Evolutionary conservation across 2,329 filamentous ascomycete species (phyloP).

Genomic region (Cercospora zeina): DNA sequence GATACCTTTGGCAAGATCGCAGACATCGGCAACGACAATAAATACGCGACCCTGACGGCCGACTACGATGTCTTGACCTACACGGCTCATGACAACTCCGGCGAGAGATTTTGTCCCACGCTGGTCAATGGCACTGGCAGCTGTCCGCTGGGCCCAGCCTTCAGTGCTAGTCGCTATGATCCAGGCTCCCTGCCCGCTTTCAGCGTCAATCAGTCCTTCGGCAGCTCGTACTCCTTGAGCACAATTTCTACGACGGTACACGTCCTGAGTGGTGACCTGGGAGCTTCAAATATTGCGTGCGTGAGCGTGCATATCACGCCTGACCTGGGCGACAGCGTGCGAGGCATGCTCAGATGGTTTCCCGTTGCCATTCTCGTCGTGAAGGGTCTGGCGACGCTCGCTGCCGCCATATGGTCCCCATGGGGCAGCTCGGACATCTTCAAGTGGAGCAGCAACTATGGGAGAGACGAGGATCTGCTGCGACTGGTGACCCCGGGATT

Average conservation of each 20-base stretch:
- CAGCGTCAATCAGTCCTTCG: slow-evolving; percentile 70
- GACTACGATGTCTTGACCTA: slow-evolving; percentile 76
- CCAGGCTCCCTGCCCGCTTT: slow-evolving; percentile 66
- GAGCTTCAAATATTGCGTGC: slow-evolving; percentile 69
- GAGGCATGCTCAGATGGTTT: slow-evolving; percentile 70
- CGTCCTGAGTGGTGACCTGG: slow-evolving; percentile 71
- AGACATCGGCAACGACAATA: slow-evolving; percentile 62
- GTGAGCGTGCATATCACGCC: slow-evolving; percentile 82
- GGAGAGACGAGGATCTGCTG: slow-evolving; percentile 85
- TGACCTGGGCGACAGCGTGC: slow-evolving; percentile 68
- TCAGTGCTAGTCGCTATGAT: slow-evolving; percentile 58
- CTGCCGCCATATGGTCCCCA: slow-evolving; percentile 84
- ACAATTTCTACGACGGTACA: slow-evolving; percentile 73
- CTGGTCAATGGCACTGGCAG: slow-evolving; percentile 53
- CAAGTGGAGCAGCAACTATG: slow-evolving; percentile 97
- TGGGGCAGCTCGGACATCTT: slow-evolving; percentile 92
- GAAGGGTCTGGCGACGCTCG: slow-evolving; percentile 77
- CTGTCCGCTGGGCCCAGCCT: slow-evolving; percentile 77
- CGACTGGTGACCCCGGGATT: slow-evolving; percentile 94
- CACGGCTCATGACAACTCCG: slow-evolving; percentile 59
- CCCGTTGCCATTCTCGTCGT: slow-evolving; percentile 76
- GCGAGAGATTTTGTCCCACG: slow-evolving; percentile 65
- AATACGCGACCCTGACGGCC: slow-evolving; percentile 71
- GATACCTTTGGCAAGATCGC: slow-evolving; percentile 74
- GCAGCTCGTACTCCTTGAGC: slow-evolving; percentile 81